Evolutionary conservation across 768 basidiomycete species (phyloP), one percentile per base, ranked within the genome.

Genomic region (Heimioporus sp.): DNA sequence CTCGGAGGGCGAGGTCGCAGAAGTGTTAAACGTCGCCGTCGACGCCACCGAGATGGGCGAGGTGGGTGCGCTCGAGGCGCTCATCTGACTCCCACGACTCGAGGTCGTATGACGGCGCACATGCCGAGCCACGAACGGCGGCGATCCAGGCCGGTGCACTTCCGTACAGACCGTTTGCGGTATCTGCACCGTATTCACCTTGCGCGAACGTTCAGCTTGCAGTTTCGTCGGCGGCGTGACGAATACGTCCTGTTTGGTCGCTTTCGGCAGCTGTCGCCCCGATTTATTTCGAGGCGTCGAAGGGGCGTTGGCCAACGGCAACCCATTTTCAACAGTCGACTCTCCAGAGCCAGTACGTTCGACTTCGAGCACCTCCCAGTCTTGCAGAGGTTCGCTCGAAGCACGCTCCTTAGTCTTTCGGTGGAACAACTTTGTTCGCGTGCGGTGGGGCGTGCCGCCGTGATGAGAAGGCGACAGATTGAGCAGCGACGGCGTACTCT

Each of bases 351-450:
- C 60, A 15, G 65, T 59, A 21, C 59, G 56, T 44, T 71, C 24
- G 24, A 28, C 24, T 28, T 28, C 69, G 30, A 69, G 60, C 19
- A 69, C 49, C 50, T 69, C 67, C 67, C 67, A 69, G 19, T 69
- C 67, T 3, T 71, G 63, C 31, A 71, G 57, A 32, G 60, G 66
- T 43, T 68, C 67, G 4, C 63, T 69, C n/a, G 65, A 64, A 1
- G 65, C 60, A 54, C 65, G 67, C 54, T 69, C 67, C 51, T 69
- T 69, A 17, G 69, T 65, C 54, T 69, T 69, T 40, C 69, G 61
- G 49, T 71, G 67, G 46, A 69, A 69, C 24, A 70, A n/a, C 31
- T 70, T 68, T 8, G 65, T 48, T 36, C 69, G 67, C 34, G 67
- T 49, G 47, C 70, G 63, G 10, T 58, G 53, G 15, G 66, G 49